A percentile compares a stretch with the other conserved stretches of the same genome.
These are phyloP conservation scores for Lipomyces sp. DNA, from an alignment of 805 yeast species.

Conservation along the genomic window DNA sequence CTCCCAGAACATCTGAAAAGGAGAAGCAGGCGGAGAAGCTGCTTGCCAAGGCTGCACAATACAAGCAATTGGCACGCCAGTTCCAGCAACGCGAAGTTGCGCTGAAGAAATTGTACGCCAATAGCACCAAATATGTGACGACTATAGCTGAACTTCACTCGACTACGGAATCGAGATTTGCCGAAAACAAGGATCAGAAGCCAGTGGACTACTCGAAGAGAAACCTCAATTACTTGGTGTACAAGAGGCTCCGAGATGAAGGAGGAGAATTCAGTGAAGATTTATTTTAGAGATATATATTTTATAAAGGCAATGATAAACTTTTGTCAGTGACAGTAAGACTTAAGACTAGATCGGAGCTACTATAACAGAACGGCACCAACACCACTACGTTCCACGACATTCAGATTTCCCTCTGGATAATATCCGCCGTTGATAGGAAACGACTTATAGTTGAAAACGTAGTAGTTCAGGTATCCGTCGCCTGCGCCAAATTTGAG, in stretches of 20 bases:
- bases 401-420: slow-evolving; percentile 50
- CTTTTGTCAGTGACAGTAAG: no score
- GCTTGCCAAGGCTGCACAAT: background rate
- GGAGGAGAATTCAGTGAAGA: background rate
- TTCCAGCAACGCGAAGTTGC: background rate
- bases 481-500: slow-evolving; percentile 92
- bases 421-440: slow-evolving; percentile 80
- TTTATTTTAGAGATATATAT: background rate
- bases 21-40: slow-evolving; percentile 2
- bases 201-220: slow-evolving; percentile 4
- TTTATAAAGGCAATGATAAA: no score
- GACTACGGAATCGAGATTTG: slow-evolving; percentile 4
- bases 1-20: background rate
- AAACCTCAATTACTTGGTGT: background rate
- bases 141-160: background rate
- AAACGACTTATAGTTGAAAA: slow-evolving; percentile 84
- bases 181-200: slow-evolving; percentile 1
- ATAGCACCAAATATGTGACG: background rate
- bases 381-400: slow-evolving; percentile 66
- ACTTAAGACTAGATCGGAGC: no score
- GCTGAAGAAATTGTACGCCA: no score
- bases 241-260: slow-evolving; percentile 1
- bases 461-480: slow-evolving; percentile 83
- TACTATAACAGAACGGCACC: slow-evolving; percentile 83
- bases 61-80: background rate